phyloP scores from a whole-genome alignment of 257 asterid genomes.

The Plantago elongata region DNA sequence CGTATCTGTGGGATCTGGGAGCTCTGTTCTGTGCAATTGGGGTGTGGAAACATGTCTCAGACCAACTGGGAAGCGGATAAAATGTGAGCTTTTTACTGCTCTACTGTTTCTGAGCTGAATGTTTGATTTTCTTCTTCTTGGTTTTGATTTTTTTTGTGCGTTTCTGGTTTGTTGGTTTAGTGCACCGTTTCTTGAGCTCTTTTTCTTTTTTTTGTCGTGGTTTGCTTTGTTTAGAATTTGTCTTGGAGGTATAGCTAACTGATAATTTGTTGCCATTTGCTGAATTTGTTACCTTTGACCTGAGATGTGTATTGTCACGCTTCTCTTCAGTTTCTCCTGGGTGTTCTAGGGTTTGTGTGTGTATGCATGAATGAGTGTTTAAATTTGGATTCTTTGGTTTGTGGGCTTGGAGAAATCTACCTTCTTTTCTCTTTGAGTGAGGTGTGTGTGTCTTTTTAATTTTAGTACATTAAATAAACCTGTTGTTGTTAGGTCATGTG shows the following conservation, averaged over 20 bases:
- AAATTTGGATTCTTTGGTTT: not conserved
- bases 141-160: not conserved
- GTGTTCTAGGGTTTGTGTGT: not conserved
- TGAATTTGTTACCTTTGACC: not conserved
- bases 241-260: too few relatives aligned
- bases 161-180: not conserved
- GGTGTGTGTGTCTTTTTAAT: not conserved
- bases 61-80: constrained; percentile 99
- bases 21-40: constrained; percentile 26
- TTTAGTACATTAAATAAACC: too few relatives aligned
- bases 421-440: not conserved
- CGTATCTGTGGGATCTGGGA: constrained; percentile 39
- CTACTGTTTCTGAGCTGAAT: not conserved
- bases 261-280: too few relatives aligned
- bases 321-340: not conserved
- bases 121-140: not conserved
- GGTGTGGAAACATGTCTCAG: constrained; percentile 59
- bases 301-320: not conserved
- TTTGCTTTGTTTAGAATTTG: too few relatives aligned
- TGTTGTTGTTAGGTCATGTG: too few relatives aligned
- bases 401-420: not conserved
- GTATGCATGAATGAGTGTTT: not conserved
- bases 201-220: too few relatives aligned
- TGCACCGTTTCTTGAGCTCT: too few relatives aligned
- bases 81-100: constrained; percentile 47